These are phyloP conservation scores for Penicillium brasilianum DNA, from an alignment of 2,329 filamentous ascomycete genomes.

Conservation along the genomic window DNA sequence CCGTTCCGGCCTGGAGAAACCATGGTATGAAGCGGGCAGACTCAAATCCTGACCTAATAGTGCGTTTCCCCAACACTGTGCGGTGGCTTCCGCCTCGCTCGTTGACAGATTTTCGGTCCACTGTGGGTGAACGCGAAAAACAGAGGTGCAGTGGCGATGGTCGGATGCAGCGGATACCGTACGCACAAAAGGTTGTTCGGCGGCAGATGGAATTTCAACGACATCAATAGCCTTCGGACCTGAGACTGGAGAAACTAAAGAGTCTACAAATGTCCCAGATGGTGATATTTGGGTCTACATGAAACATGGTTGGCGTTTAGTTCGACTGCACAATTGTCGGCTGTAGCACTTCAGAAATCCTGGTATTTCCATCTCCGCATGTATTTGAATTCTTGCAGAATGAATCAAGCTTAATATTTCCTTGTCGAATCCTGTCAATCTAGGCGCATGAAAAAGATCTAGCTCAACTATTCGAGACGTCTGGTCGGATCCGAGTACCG, in stretches of 20 bases:
- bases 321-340: too few species aligned
- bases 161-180: constrained; percentile 30
- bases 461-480: neutral
- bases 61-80: neutral
- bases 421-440: too few species aligned
- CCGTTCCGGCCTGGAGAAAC: constrained; percentile 29
- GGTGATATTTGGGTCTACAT: neutral
- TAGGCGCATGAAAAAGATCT: too few species aligned
- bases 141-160: constrained; percentile 15
- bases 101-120: constrained; percentile 28
- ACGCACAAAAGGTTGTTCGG: constrained; percentile 19
- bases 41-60: constrained; percentile 7
- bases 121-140: constrained; percentile 22
- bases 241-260: neutral
- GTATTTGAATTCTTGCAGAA: neutral
- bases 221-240: neutral
- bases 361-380: neutral
- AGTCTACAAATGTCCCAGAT: neutral
- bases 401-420: neutral
- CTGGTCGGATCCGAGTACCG: constrained; percentile 6
- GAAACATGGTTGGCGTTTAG: neutral
- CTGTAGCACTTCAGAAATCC: too few species aligned
- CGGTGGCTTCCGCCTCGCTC: constrained; percentile 22
- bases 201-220: neutral
- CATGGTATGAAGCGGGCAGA: constrained; percentile 21